Base-by-base conservation (phyloP, 164 flowering plant species). In the Piper betle region DNA sequence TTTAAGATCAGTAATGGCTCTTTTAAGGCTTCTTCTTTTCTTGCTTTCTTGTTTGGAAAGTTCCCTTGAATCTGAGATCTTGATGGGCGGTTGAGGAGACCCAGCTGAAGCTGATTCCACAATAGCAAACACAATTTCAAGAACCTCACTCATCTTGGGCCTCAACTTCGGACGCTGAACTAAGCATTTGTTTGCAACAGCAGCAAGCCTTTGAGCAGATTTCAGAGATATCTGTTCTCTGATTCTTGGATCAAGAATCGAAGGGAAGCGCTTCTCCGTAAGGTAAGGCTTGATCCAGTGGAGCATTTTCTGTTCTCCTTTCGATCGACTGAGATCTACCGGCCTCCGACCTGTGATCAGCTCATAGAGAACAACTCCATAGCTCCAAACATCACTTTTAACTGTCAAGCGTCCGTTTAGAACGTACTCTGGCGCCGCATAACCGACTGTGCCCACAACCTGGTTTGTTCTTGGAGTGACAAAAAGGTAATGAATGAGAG, bases 371-470 rank as follows among this genome's bases (percentile, higher is more conserved):
- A 91, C 85, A n/a, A 91, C 80, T 3, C 98, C 95, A 58, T 79
- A 91, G 76, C 95, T 84, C 91, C 92, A 91, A 10, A 91, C 88
- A 67, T 92, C 96, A 62, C 84, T 85, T 67, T 87, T 88, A 43
- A 80, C 37, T 9, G 95, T 92, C 55, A 92, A 87, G 37, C 79
- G 86, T 3, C 96, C 98, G 0, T 91, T 92, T 65, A 82, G 87
- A 17, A 87, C 60, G 66, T 92, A 92, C 58, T 92, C 96, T 4
- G 98, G 98, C 58, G 96, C 96, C 41, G 96, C 98, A 77, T 92
- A 92, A 15, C 98, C 98, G 16, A 88, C 72, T 18, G 98, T 92
- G 68, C 96, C 96, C 15, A 89, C 96, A 60, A 92, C 84, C 96
- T 88, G 81, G 52, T 62, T 55, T 43, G 54, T 3, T 10, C 5